A percentile compares a stretch with the other conserved stretches of the same genome.
Evolutionary conservation across 768 basidiomycete species (phyloP).

Genomic region (Pleurotus djamor): DNA sequence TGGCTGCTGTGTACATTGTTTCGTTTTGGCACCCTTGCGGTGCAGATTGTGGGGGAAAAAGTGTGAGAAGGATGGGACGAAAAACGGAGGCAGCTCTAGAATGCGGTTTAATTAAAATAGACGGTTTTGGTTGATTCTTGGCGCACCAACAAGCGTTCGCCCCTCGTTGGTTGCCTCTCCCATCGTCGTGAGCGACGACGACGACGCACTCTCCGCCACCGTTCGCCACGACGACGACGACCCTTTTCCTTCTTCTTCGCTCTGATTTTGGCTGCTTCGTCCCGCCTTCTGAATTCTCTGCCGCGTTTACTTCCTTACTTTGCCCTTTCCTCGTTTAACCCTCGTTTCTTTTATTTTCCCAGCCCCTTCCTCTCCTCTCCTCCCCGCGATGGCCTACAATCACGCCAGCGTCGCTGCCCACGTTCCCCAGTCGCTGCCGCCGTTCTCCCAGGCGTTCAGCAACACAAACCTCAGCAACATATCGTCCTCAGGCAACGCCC

Average conservation of each 20-base stretch:
- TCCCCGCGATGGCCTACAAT: conserved; percentile 36
- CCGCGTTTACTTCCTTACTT: conserved; percentile 7
- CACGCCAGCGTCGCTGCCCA: conserved; percentile 41
- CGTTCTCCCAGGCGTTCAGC: conserved; percentile 77
- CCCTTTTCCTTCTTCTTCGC: neutral
- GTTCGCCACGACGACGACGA: conserved; percentile 7
- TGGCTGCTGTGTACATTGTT: neutral
- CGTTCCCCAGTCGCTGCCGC: conserved; percentile 65
- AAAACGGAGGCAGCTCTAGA: neutral
- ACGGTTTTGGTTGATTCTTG: conserved; percentile 4
- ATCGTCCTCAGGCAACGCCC: conserved; percentile 47
- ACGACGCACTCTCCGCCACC: neutral
- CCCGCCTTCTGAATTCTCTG: conserved; percentile 7
- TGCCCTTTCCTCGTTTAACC: conserved; percentile 8
- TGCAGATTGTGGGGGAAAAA: conserved; percentile 3
- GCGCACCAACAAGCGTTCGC: conserved; percentile 3
- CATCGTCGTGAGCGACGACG: conserved; percentile 8
- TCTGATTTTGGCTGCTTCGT: neutral
- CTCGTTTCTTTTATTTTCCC: conserved; percentile 7
- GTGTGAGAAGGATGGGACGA: neutral
- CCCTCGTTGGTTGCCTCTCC: conserved; percentile 2
- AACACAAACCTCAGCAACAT: conserved; percentile 50
- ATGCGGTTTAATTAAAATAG: conserved; percentile 6
- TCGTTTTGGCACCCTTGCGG: neutral
- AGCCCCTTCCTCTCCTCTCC: conserved; percentile 7